Percentiles rank a stretch among this genome's conserved stretches.
These are phyloP conservation scores for Hypocrella siamensis DNA, from an alignment of 2,329 filamentous ascomycete species.

Conservation along the genomic window DNA sequence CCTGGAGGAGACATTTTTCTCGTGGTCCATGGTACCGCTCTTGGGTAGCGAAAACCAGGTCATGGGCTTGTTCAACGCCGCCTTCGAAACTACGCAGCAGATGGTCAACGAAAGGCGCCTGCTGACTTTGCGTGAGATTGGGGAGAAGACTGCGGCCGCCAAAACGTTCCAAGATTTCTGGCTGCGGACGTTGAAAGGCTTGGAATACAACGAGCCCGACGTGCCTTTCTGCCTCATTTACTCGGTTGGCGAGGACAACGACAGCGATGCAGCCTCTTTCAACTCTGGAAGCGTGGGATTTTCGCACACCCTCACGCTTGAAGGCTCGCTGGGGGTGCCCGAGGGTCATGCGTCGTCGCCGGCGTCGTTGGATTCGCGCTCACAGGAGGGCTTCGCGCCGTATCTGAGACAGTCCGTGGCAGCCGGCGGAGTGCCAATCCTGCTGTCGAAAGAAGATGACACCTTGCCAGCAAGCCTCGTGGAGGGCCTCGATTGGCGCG, in stretches of 20 bases:
- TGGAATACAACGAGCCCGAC: constrained; percentile 54
- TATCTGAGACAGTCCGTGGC: constrained; percentile 23
- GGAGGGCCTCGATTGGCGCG: constrained; percentile 42
- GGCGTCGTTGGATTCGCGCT: constrained; percentile 17
- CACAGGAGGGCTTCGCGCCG: constrained; percentile 20
- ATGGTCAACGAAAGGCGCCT: constrained; percentile 66
- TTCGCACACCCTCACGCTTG: constrained; percentile 38
- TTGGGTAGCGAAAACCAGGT: constrained; percentile 58
- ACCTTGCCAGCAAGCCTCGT: constrained; percentile 43
- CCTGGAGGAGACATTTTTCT: constrained; percentile 66
- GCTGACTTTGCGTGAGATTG: constrained; percentile 60
- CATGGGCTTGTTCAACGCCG: constrained; percentile 61
- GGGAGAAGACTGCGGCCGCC: constrained; percentile 57
- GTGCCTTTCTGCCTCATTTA: constrained; percentile 36
- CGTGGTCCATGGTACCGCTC: constrained; percentile 65
- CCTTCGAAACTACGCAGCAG: constrained; percentile 63
- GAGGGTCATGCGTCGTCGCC: constrained; percentile 26
- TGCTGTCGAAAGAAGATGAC: constrained; percentile 27
- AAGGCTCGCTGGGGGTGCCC: constrained; percentile 30
- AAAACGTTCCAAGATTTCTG: constrained; percentile 59
- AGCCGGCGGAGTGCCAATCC: constrained; percentile 17
- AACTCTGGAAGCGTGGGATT: constrained; percentile 48
- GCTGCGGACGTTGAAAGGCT: constrained; percentile 48
- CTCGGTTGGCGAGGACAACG: constrained; percentile 25
- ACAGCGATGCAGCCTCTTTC: constrained; percentile 30